phyloP scores from a whole-genome alignment of 2,329 filamentous ascomycete genomes.

The Elsinoe batatas region DNA sequence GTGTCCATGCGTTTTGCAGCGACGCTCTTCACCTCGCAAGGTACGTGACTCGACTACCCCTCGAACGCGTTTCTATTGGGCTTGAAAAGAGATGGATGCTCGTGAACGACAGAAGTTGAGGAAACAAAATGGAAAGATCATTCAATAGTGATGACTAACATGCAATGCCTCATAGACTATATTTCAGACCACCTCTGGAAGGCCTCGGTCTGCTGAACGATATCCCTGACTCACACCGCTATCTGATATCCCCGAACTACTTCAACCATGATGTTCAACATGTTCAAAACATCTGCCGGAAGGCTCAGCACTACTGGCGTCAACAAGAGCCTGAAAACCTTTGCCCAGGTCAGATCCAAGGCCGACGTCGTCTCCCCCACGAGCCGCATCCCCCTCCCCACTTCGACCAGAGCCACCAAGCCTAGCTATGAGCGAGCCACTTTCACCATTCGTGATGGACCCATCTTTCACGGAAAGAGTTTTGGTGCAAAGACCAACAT shows the following conservation, averaged over 20 bases:
- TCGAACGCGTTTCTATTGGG: constrained; percentile 5
- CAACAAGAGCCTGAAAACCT: constrained; percentile 35
- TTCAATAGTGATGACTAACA: neutral
- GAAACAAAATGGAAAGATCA: neutral
- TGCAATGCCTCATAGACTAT: constrained; percentile 41
- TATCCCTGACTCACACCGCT: constrained; percentile 1
- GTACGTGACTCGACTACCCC: constrained; percentile 29
- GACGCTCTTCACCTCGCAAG: constrained; percentile 44
- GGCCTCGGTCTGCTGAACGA: constrained; percentile 50
- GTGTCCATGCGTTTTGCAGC: constrained; percentile 39
- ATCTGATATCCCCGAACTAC: constrained; percentile 15
- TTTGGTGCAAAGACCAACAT: constrained; percentile 96
- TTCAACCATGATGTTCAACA: constrained; percentile 44
- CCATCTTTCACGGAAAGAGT: constrained; percentile 90
- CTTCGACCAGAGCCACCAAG: constrained; percentile 52
- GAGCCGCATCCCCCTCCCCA: constrained; percentile 56
- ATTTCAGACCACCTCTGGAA: constrained; percentile 64
- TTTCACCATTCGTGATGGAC: constrained; percentile 90
- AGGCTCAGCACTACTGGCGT: constrained; percentile 31
- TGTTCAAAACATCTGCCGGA: constrained; percentile 41
- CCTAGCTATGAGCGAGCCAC: constrained; percentile 71
- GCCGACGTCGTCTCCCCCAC: constrained; percentile 61
- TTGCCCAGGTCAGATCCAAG: constrained; percentile 42
- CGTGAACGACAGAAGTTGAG: neutral
- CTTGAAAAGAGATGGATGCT: neutral